These are phyloP conservation scores for Rhizopogon rudus DNA, from an alignment of 768 basidiomycete species.

Conservation along the genomic window DNA sequence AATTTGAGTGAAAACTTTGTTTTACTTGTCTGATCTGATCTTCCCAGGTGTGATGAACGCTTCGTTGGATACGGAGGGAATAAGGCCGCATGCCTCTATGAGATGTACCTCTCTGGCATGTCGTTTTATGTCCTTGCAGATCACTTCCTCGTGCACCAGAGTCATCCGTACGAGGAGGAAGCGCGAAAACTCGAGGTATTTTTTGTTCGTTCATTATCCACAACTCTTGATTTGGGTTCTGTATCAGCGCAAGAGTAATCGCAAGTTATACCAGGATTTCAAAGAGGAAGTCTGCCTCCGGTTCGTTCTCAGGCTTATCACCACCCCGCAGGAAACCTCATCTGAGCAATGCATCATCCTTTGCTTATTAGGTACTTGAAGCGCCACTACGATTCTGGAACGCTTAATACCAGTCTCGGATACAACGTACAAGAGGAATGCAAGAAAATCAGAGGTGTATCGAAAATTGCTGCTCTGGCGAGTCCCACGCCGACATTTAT, in stretches of 20 bases:
- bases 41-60: conserved; percentile 78
- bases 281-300: conserved; percentile 72
- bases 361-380: conserved; percentile 51
- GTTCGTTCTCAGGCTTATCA: conserved; percentile 23
- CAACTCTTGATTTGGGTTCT: background rate
- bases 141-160: conserved; percentile 88
- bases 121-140: conserved; percentile 81
- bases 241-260: conserved; percentile 63
- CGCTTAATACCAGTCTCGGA: conserved; percentile 45
- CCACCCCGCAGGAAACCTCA: background rate
- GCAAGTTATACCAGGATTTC: conserved; percentile 73
- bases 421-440: conserved; percentile 59
- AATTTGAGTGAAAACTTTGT: background rate
- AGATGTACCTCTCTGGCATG: conserved; percentile 85
- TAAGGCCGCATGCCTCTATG: conserved; percentile 89
- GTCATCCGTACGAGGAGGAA: conserved; percentile 74
- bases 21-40: background rate
- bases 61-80: conserved; percentile 91
- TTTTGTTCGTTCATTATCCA: background rate
- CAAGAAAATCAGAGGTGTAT: conserved; percentile 53
- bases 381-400: conserved; percentile 45
- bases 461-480: conserved; percentile 37
- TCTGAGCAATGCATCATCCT: background rate
- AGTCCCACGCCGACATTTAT: conserved; percentile 1
- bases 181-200: conserved; percentile 65